Evolutionary conservation across 352 stramenopile species (phyloP).

Genomic region (Globisporangium okanoganense): DNA sequence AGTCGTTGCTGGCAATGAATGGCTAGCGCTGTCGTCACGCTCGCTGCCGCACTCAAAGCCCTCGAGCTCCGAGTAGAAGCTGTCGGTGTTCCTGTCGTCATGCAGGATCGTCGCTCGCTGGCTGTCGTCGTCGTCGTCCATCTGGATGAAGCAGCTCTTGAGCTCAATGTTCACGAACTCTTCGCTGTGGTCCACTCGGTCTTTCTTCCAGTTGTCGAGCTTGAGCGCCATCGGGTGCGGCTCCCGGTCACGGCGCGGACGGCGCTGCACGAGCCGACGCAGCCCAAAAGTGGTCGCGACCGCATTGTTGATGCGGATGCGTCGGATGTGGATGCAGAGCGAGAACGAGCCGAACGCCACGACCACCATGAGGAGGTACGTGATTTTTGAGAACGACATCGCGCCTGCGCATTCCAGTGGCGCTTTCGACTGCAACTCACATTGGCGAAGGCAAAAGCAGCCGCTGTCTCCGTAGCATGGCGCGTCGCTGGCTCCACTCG

Average conservation of each 20-base stretch:
- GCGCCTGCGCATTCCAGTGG: conserved; percentile 4
- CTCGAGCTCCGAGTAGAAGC: conserved; percentile 3
- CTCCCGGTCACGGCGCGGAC: not conserved
- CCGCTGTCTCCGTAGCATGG: conserved; percentile 19
- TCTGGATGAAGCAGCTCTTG: conserved; percentile 24
- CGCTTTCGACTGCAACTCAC: conserved; percentile 13
- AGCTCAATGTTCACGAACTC: conserved; percentile 21
- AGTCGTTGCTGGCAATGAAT: no score
- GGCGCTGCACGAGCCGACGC: conserved; percentile 7
- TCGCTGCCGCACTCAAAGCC: conserved; percentile 4
- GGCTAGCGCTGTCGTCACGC: not conserved
- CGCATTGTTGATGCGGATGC: not conserved
- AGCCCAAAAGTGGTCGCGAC: not conserved
- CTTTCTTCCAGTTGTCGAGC: conserved; percentile 29
- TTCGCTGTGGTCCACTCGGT: conserved; percentile 16
- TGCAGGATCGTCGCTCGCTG: conserved; percentile 2
- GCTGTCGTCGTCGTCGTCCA: conserved; percentile 10
- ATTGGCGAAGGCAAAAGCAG: conserved; percentile 27
- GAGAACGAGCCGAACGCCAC: conserved; percentile 1
- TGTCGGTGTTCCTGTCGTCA: not conserved
- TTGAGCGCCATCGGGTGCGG: conserved; percentile 22
- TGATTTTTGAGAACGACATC: conserved; percentile 5
- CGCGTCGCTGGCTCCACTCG: conserved; percentile 3
- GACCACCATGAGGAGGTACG: conserved; percentile 12
- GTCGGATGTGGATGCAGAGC: conserved; percentile 13